These are phyloP conservation scores for Solanum boliviense DNA, from an alignment of 257 asterid species.

Conservation along the genomic window DNA sequence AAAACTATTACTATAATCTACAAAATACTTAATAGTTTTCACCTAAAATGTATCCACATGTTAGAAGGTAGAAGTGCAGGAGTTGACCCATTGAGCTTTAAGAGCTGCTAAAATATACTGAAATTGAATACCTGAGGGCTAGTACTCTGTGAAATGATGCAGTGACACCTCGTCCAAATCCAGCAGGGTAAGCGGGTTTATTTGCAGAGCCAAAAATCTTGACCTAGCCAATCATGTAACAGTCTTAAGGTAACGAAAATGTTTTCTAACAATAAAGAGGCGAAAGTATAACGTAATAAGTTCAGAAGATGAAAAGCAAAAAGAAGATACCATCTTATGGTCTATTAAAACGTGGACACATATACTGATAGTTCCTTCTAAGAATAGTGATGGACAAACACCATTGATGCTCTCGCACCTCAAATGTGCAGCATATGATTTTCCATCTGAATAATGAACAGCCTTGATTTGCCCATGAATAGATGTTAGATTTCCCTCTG, in stretches of 20 bases:
- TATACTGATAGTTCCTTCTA: conserved; percentile 27
- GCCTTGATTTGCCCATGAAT: conserved; percentile 53
- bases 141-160: conserved; percentile 83
- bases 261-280: background rate
- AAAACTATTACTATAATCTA: background rate
- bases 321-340: conserved; percentile 29
- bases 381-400: conserved; percentile 19
- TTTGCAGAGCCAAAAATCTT: conserved; percentile 38
- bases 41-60: background rate
- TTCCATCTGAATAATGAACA: conserved; percentile 36
- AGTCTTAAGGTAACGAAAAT: conserved; percentile 10
- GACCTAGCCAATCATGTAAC: conserved; percentile 34
- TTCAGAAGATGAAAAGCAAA: conserved; percentile 1
- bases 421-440: conserved; percentile 23
- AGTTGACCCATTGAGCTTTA: background rate
- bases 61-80: background rate
- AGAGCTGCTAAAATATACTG: background rate
- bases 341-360: conserved; percentile 60
- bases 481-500: conserved; percentile 56
- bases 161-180: conserved; percentile 47
- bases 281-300: background rate
- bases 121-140: conserved; percentile 35
- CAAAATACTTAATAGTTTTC: background rate
- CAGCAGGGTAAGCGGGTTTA: conserved; percentile 42
- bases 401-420: conserved; percentile 5